Evolutionary conservation across 2,329 filamentous ascomycete species (phyloP).

Genomic region (Pseudopithomyces chartarum): DNA sequence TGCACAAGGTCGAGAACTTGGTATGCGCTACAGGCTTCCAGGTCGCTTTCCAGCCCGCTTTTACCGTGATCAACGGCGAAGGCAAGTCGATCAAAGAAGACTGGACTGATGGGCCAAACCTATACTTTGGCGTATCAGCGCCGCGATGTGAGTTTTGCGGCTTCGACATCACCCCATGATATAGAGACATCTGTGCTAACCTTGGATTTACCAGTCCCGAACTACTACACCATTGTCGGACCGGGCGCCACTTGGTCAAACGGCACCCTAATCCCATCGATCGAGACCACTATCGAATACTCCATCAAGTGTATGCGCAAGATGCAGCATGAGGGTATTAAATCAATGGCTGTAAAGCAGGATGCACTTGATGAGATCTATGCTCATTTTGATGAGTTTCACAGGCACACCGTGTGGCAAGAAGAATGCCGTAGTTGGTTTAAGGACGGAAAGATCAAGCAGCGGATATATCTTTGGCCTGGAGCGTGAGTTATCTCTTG

Average conservation of each 20-base stretch:
- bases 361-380: constrained; percentile 37
- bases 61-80: constrained; percentile 47
- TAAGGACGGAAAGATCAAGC: constrained; percentile 40
- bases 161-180: not conserved
- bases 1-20: constrained; percentile 39
- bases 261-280: constrained; percentile 51
- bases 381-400: constrained; percentile 37
- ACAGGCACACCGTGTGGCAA: constrained; percentile 38
- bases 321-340: constrained; percentile 39
- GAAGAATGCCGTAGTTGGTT: constrained; percentile 44
- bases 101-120: constrained; percentile 47
- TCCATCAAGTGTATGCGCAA: constrained; percentile 40
- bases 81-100: constrained; percentile 45
- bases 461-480: constrained; percentile 39
- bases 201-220: constrained; percentile 37
- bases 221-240: constrained; percentile 52
- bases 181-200: not conserved
- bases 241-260: constrained; percentile 52
- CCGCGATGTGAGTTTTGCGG: constrained; percentile 30
- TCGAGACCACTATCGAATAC: constrained; percentile 49
- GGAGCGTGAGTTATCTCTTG: constrained; percentile 34
- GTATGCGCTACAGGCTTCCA: constrained; percentile 42
- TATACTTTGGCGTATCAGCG: constrained; percentile 50
- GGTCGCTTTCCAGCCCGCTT: constrained; percentile 49
- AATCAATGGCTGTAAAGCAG: constrained; percentile 37